Conservation (phyloP, 345 rosid genomes). For the Hypericum androsaemum region DNA sequence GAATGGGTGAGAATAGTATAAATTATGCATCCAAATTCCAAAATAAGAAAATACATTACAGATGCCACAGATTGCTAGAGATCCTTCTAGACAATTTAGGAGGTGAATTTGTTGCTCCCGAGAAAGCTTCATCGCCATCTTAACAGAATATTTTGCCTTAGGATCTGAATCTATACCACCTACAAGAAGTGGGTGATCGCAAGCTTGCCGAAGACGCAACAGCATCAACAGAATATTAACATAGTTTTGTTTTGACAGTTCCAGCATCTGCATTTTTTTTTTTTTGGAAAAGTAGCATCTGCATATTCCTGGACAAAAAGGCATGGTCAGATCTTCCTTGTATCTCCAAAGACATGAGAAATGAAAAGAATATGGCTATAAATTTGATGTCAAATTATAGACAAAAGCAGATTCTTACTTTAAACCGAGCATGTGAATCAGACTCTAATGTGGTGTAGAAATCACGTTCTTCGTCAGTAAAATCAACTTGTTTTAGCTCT, state of each 20-base stretch:
- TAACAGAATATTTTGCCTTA: constrained; percentile 45
- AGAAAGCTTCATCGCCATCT: constrained; percentile 50
- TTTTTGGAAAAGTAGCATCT: too few relatives aligned
- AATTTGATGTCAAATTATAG: constrained; percentile 1
- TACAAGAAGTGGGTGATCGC: constrained; percentile 95
- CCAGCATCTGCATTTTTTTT: too few relatives aligned
- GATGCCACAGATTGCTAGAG: constrained; percentile 81
- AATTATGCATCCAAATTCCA: background rate
- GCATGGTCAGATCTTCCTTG: constrained; percentile 5
- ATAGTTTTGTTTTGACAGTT: constrained; percentile 86
- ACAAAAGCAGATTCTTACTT: constrained; percentile 38
- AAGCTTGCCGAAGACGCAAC: constrained; percentile 96
- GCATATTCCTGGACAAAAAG: constrained; percentile 67
- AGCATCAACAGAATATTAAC: constrained; percentile 96
- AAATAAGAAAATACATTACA: constrained; percentile 57
- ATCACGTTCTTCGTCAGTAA: constrained; percentile 68
- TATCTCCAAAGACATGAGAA: constrained; percentile 1
- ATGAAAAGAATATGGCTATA: too few relatives aligned
- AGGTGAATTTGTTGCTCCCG: constrained; percentile 33
- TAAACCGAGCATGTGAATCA: constrained; percentile 76
- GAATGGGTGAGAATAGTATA: background rate
- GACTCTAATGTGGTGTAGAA: constrained; percentile 73
- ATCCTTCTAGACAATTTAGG: constrained; percentile 51
- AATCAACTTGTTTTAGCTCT: constrained; percentile 74
- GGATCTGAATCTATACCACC: constrained; percentile 54